phyloP scores from a whole-genome alignment of 495 filamentous ascomycete genomes.

The Annulohypoxylon moriforme region DNA sequence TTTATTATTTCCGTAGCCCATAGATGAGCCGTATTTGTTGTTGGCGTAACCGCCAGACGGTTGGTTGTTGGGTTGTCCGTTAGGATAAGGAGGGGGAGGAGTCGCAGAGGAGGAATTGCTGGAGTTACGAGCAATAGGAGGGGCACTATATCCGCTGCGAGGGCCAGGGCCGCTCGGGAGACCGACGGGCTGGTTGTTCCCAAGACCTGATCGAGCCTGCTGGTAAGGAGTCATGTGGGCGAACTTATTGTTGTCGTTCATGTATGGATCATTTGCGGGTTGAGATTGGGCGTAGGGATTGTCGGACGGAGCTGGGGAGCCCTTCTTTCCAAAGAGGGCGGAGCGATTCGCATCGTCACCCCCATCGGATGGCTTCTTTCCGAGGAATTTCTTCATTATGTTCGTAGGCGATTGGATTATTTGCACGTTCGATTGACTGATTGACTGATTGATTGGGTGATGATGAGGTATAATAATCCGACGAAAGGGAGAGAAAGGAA shows the following conservation, averaged over 20 bases:
- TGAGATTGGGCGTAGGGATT: slow-evolving; percentile 77
- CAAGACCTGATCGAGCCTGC: slow-evolving; percentile 46
- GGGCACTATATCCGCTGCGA: slow-evolving; percentile 40
- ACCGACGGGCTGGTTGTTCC: slow-evolving; percentile 42
- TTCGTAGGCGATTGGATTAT: background rate
- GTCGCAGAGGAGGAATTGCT: slow-evolving; percentile 36
- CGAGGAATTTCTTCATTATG: slow-evolving; percentile 72
- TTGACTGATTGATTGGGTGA: background rate
- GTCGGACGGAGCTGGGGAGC: slow-evolving; percentile 63
- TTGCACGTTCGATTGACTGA: slow-evolving; percentile 6
- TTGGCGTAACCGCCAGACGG: slow-evolving; percentile 62
- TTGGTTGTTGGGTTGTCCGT: slow-evolving; percentile 13
- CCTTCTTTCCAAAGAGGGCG: slow-evolving; percentile 74
- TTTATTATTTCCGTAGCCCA: slow-evolving; percentile 73
- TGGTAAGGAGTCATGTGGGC: slow-evolving; percentile 56
- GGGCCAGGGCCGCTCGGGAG: slow-evolving; percentile 54
- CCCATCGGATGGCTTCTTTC: slow-evolving; percentile 71
- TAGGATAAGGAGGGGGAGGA: slow-evolving; percentile 37
- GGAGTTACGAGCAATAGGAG: slow-evolving; percentile 31
- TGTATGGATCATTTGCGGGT: slow-evolving; percentile 71
- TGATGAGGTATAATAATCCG: slow-evolving; percentile 14
- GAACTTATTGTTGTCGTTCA: slow-evolving; percentile 61
- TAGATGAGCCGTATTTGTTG: slow-evolving; percentile 69
- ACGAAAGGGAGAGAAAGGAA: slow-evolving; percentile 6
- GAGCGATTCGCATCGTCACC: slow-evolving; percentile 69